Base-by-base conservation (phyloP, 148 eudicot genomes). In the Pharnaceum exiguum region DNA sequence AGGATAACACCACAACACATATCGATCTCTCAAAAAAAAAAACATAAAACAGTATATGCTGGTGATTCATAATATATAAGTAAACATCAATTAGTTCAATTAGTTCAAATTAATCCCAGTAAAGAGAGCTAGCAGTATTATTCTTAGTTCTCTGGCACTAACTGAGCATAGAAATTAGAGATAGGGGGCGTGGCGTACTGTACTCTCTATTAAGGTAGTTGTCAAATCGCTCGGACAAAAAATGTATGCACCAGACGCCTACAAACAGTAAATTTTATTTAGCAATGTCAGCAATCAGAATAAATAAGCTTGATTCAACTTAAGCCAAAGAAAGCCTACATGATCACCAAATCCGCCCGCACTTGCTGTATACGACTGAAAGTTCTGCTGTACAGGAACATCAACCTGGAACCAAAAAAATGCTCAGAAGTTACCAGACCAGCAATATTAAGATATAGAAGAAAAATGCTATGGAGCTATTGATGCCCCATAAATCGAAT, bases 211-310 rank as follows among this genome's bases (percentile, higher is more conserved):
- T n/a, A n/a, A n/a, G n/a, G n/a, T 32, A 12, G 26, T 27, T 22
- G 85, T 75, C 35, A 82, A 39, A 40, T 71, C 82, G 65, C 67
- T 27, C 4, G 95, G 95, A 22, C 82, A 74, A 61, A 89, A 89
- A 51, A 89, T 74, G 62, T 89, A 89, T 18, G 97, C 97, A 52
- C 97, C 97, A 70, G 97, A 89, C 62, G 50, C 38, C 95, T 89
- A 67, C 65, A 67, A 47, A 40, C 37, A 71, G 15, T 31, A 29
- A 57, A 3, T 29, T 15, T 30, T 15, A 32, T 6, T 16, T 5
- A 2, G 32, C 48, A 28, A 6, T 16, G 35, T 57, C 39, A 55
- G 49, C 4, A 27, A 58, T 26, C 30, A 17, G 46, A 27, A 28
- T 47, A 5, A 57, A 33, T 26, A 63, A 31, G 47, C 19, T 32